These are phyloP conservation scores for Aspergillus floridensis DNA, from an alignment of 2,329 filamentous ascomycete genomes.

Conservation along the genomic window DNA sequence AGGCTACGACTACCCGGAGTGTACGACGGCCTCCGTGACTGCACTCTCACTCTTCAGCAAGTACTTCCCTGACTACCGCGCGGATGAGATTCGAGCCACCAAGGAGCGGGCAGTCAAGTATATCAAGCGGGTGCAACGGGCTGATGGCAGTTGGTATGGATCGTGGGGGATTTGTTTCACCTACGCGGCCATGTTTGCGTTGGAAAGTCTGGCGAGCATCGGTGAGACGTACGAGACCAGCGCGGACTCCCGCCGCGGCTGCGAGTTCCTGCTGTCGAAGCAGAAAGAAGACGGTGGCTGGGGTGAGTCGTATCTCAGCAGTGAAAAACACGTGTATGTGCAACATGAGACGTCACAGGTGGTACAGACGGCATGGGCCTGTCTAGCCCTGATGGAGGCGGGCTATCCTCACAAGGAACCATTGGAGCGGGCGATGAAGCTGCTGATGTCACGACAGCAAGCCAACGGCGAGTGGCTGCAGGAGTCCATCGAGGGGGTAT, in stretches of 20 bases:
- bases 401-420: constrained; percentile 72
- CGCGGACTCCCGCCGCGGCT: constrained; percentile 67
- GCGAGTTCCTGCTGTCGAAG: constrained; percentile 79
- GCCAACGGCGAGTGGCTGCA: constrained; percentile 91
- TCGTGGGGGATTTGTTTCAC: constrained; percentile 98
- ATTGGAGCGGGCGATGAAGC: constrained; percentile 68
- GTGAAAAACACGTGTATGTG: constrained; percentile 71
- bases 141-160: constrained; percentile 95
- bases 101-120: constrained; percentile 73
- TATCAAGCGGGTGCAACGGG: constrained; percentile 74
- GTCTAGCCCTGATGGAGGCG: constrained; percentile 78
- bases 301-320: constrained; percentile 91
- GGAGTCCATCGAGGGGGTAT: constrained; percentile 95
- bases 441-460: constrained; percentile 84
- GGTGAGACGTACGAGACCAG: constrained; percentile 80
- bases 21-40: constrained; percentile 91
- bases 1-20: constrained; percentile 97
- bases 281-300: constrained; percentile 90
- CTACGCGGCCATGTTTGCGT: constrained; percentile 93
- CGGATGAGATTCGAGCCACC: constrained; percentile 69
- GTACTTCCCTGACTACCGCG: constrained; percentile 77
- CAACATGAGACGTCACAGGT: constrained; percentile 82
- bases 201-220: constrained; percentile 77
- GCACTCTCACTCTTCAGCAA: constrained; percentile 78
- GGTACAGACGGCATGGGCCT: constrained; percentile 90